Evolutionary conservation across 108 stramenopile species (phyloP).

Genomic region (Craspedostauros australis): DNA sequence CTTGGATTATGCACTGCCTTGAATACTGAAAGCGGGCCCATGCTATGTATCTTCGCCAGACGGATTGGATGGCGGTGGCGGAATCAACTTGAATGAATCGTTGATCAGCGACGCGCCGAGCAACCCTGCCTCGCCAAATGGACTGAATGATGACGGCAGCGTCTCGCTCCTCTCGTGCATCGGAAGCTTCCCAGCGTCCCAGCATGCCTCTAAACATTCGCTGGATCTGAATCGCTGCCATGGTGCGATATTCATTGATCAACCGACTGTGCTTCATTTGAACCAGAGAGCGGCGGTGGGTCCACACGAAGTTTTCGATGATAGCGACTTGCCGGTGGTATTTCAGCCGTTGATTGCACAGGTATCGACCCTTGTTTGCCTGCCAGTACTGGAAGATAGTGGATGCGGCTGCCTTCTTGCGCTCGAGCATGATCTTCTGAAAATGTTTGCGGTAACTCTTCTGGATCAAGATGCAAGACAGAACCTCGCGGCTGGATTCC

Average conservation of each 20-base stretch:
- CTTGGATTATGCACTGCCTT: not conserved
- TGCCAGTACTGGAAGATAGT: slow-evolving; percentile 33
- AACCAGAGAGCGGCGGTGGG: slow-evolving; percentile 5
- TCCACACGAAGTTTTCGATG: slow-evolving; percentile 38
- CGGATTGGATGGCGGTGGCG: slow-evolving; percentile 29
- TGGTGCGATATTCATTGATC: slow-evolving; percentile 4
- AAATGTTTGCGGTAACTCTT: slow-evolving; percentile 30
- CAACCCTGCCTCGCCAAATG: slow-evolving; percentile 1
- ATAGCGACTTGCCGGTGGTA: slow-evolving; percentile 39
- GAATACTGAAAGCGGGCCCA: slow-evolving; percentile 5
- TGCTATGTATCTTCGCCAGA: slow-evolving; percentile 18
- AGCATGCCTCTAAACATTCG: slow-evolving; percentile 15
- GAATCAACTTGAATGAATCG: slow-evolving; percentile 4
- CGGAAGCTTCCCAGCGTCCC: slow-evolving; percentile 1
- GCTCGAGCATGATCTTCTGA: slow-evolving; percentile 10
- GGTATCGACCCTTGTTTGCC: slow-evolving; percentile 34
- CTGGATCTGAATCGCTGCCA: slow-evolving; percentile 27
- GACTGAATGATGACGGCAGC: slow-evolving; percentile 19
- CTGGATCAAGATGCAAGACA: slow-evolving; percentile 57
- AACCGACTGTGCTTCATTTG: slow-evolving; percentile 18
- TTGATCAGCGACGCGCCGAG: slow-evolving; percentile 2
- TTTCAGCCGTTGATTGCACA: slow-evolving; percentile 14
- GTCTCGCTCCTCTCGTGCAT: not conserved
- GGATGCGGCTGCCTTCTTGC: slow-evolving; percentile 29
- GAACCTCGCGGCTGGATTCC: slow-evolving; percentile 76